These are phyloP conservation scores for Clonostachys chloroleuca DNA, from an alignment of 2,329 filamentous ascomycete species.

Conservation along the genomic window DNA sequence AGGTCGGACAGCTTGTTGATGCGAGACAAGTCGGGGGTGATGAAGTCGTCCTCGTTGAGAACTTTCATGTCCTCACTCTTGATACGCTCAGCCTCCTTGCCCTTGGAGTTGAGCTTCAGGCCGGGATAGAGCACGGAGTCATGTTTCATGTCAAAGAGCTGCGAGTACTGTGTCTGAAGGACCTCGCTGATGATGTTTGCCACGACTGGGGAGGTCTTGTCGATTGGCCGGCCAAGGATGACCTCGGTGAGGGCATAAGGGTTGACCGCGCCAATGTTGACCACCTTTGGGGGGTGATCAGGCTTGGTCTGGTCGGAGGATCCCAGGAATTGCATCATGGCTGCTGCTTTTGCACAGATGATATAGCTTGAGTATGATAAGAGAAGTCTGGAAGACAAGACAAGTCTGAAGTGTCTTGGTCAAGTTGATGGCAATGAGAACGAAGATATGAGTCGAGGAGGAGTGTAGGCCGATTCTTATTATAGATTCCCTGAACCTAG, in stretches of 20 bases:
- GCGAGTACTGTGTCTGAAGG: conserved; percentile 40
- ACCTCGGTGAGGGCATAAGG: conserved; percentile 38
- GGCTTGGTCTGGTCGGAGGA: conserved; percentile 7
- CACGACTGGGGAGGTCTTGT: conserved; percentile 24
- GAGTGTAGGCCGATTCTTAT: too few relatives aligned
- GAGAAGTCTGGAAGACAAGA: too few relatives aligned
- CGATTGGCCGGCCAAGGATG: conserved; percentile 32
- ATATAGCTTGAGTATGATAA: too few relatives aligned
- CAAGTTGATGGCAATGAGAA: too few relatives aligned
- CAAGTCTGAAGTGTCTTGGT: too few relatives aligned
- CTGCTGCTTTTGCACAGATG: too few relatives aligned
- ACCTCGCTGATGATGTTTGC: conserved; percentile 30
- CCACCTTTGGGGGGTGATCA: conserved; percentile 29
- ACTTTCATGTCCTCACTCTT: conserved; percentile 32
- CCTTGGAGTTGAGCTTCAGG: conserved; percentile 29
- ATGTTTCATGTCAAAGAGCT: conserved; percentile 40
- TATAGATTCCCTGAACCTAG: too few relatives aligned
- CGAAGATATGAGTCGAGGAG: too few relatives aligned
- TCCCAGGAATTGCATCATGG: too few relatives aligned
- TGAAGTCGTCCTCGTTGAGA: conserved; percentile 32
- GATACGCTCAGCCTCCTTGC: conserved; percentile 27
- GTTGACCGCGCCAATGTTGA: conserved; percentile 33
- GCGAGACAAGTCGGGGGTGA: conserved; percentile 34
- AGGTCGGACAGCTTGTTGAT: conserved; percentile 31
- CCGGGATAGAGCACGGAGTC: conserved; percentile 35